These are phyloP conservation scores for Castanospermum australe DNA, from an alignment of 306 rosid species.

Conservation along the genomic window DNA sequence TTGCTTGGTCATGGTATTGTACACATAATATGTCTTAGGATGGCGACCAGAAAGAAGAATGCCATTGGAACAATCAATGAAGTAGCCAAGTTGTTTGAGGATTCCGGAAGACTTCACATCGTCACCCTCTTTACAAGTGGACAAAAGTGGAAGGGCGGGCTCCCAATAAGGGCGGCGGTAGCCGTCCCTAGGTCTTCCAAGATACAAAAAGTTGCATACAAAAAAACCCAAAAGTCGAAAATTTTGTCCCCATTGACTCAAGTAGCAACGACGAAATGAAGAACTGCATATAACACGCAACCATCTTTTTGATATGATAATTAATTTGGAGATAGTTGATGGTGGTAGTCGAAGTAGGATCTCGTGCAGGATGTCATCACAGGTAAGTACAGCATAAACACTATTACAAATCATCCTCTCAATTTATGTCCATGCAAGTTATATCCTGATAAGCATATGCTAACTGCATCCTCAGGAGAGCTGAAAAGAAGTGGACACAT, in stretches of 20 bases:
- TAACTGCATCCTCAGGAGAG: constrained; percentile 18
- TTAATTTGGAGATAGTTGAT: constrained; percentile 39
- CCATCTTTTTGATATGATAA: constrained; percentile 70
- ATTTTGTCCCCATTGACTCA: constrained; percentile 46
- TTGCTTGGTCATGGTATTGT: constrained; percentile 55
- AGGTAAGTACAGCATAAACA: constrained; percentile 48
- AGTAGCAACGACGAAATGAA: constrained; percentile 50
- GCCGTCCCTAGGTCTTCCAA: constrained; percentile 61
- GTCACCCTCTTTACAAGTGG: constrained; percentile 79
- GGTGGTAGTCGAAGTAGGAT: constrained; percentile 69
- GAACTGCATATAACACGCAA: constrained; percentile 52
- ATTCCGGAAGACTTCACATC: constrained; percentile 55
- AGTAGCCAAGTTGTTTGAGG: constrained; percentile 64
- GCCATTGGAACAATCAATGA: constrained; percentile 65
- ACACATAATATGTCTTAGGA: constrained; percentile 62
- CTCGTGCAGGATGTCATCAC: constrained; percentile 70
- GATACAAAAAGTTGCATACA: constrained; percentile 61
- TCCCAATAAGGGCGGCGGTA: constrained; percentile 58
- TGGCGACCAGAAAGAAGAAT: constrained; percentile 72
- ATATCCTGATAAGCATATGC: constrained; percentile 33
- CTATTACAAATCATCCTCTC: constrained; percentile 35
- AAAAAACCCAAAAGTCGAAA: constrained; percentile 71
- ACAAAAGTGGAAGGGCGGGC: constrained; percentile 66
- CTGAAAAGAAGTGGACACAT: constrained; percentile 1
- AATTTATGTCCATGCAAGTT: constrained; percentile 25